Evolutionary conservation across 139 green algal species (phyloP), one percentile per base, ranked within the genome.

Genomic region (Pleodorina starrii): DNA sequence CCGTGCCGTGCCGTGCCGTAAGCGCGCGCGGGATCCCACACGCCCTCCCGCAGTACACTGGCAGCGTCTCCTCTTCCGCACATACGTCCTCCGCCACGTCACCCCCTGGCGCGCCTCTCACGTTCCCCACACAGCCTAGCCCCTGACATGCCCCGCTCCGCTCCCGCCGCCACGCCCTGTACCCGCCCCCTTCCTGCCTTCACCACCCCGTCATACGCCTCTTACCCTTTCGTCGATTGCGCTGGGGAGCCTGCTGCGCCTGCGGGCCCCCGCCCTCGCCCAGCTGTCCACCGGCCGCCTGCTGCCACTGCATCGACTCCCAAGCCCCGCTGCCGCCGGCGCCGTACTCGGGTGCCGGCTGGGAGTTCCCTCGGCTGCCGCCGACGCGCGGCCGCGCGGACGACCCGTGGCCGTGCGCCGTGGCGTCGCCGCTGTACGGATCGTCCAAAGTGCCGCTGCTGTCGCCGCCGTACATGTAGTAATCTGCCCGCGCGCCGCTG

Each of bases 161-260:
- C n/a, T n/a, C n/a, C n/a, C n/a, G n/a, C n/a, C n/a, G n/a, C n/a
- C n/a, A n/a, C n/a, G n/a, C n/a, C n/a, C n/a, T n/a, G n/a, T n/a
- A n/a, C n/a, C n/a, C n/a, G n/a, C n/a, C n/a, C n/a, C n/a, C n/a
- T n/a, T n/a, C n/a, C n/a, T n/a, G n/a, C n/a, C n/a, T n/a, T n/a
- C n/a, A n/a, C n/a, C n/a, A n/a, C n/a, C n/a, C n/a, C n/a, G n/a
- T n/a, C n/a, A n/a, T n/a, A n/a, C n/a, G n/a, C n/a, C n/a, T 17
- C 81, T 48, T 42, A 87, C 81, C 81, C 43, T 87, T 87, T 14
- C 81, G 81, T n/a, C 81, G 32, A 42, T 63, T 74, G n/a, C 81
- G 81, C 38, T 21, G 54, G 6, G 54, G 54, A 5, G 7, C 54
- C 5, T 7, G 7, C 54, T 38, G 81, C 81, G 38, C 50, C 60